Percentiles rank a stretch among this genome's conserved stretches.
These are phyloP conservation scores for Diaporthe ampelina DNA, from an alignment of 2,329 filamentous ascomycete species.

Conservation along the genomic window DNA sequence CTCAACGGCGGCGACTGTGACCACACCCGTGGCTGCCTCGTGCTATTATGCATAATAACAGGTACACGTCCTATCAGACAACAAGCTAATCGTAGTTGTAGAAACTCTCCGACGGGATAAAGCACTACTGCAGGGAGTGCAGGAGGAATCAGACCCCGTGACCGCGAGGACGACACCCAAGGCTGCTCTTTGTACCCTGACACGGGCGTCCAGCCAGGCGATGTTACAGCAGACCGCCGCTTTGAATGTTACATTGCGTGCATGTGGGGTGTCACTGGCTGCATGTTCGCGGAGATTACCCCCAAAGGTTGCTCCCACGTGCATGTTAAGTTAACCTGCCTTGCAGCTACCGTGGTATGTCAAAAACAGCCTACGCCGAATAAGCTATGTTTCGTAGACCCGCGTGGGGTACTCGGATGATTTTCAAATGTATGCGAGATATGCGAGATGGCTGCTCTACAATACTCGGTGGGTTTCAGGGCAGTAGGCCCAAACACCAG, in stretches of 20 bases:
- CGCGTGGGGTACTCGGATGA: not conserved
- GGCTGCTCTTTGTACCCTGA: not conserved
- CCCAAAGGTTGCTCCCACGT: not conserved
- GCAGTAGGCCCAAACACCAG: not conserved
- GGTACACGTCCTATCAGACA: not conserved
- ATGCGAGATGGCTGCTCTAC: not conserved
- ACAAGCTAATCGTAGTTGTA: not conserved
- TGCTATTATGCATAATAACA: not conserved
- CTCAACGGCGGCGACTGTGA: not conserved
- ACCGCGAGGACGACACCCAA: not conserved
- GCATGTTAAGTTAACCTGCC: not conserved
- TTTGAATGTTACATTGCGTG: not conserved
- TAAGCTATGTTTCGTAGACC: not conserved
- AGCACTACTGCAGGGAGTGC: not conserved
- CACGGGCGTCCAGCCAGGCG: not conserved
- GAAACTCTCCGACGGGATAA: not conserved
- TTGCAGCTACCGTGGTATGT: not conserved
- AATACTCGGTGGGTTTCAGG: not conserved
- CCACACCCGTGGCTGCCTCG: not conserved
- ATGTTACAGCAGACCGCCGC: conserved; percentile 5
- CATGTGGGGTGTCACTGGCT: not conserved
- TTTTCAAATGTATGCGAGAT: not conserved
- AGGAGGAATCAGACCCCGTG: not conserved
- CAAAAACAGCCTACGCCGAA: not conserved
- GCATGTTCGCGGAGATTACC: conserved; percentile 13